Evolutionary conservation across 192 early-diverging fungal genomes (phyloP).

Genomic region (Backusella morwellensis): DNA sequence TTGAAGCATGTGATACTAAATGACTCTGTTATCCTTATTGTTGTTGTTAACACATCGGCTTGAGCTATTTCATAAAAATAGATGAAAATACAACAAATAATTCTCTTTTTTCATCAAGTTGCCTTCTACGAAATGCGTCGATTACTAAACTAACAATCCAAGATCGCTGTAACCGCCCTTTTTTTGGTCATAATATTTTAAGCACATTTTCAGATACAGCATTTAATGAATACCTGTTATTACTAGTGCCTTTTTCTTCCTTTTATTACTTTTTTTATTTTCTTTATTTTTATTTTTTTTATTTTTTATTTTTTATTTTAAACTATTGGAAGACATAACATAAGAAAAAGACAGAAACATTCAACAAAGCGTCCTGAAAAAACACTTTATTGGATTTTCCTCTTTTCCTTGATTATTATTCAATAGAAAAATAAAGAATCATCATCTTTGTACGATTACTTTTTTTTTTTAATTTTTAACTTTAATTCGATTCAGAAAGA

Average conservation of each 20-base stretch:
- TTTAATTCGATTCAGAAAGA: background rate
- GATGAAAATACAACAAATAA: background rate
- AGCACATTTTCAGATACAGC: constrained; percentile 1
- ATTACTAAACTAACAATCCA: background rate
- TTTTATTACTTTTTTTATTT: background rate
- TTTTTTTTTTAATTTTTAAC: background rate
- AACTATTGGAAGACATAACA: background rate
- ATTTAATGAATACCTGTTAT: background rate
- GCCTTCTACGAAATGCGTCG: background rate
- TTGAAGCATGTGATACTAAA: background rate
- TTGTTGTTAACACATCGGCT: background rate
- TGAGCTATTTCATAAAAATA: background rate
- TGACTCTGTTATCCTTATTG: background rate
- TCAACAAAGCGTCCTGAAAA: background rate
- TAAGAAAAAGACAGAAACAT: background rate
- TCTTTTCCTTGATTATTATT: constrained; percentile 3
- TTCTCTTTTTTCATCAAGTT: background rate
- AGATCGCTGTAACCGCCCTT: constrained; percentile 1
- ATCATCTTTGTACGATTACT: constrained; percentile 4
- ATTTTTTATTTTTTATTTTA: background rate
- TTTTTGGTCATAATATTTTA: background rate
- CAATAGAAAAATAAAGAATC: background rate
- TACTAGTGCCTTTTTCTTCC: background rate
- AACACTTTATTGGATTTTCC: constrained; percentile 1
- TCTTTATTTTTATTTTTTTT: background rate